Percentiles rank a stretch among this genome's conserved stretches.
phyloP scores from a whole-genome alignment of 768 basidiomycete genomes.

The Hygrocybe punicea region DNA sequence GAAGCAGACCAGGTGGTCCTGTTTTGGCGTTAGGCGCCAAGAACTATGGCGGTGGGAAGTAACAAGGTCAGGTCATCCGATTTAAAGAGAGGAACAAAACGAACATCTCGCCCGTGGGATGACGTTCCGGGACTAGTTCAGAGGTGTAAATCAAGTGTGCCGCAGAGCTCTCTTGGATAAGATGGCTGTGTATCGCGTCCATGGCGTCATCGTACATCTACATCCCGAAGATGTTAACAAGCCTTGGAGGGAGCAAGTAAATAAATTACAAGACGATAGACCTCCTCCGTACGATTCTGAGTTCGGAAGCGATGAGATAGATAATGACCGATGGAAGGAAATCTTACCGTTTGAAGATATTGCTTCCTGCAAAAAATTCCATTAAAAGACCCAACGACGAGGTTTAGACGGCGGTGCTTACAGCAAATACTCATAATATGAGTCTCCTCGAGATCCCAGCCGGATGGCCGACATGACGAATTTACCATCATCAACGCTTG shows the following conservation, averaged over 20 bases:
- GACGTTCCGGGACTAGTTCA: slow-evolving; percentile 66
- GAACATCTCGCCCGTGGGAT: slow-evolving; percentile 39
- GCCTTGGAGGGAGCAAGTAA: not conserved
- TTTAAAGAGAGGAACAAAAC: slow-evolving; percentile 5
- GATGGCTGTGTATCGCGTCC: slow-evolving; percentile 69
- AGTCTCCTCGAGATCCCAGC: slow-evolving; percentile 88
- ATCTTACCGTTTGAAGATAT: slow-evolving; percentile 71
- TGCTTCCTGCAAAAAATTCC: slow-evolving; percentile 55
- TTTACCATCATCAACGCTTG: slow-evolving; percentile 39
- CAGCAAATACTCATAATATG: slow-evolving; percentile 90
- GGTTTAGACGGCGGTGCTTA: slow-evolving; percentile 32
- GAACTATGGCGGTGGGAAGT: slow-evolving; percentile 38
- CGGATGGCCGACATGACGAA: slow-evolving; percentile 70
- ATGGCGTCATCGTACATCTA: slow-evolving; percentile 92
- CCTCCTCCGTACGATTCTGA: slow-evolving; percentile 67
- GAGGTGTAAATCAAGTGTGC: slow-evolving; percentile 72
- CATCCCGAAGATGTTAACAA: not conserved
- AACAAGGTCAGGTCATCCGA: not conserved
- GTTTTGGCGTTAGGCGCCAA: slow-evolving; percentile 80
- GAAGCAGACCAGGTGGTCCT: slow-evolving; percentile 97
- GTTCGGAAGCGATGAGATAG: not conserved
- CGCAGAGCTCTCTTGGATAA: slow-evolving; percentile 61
- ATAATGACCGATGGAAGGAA: not conserved
- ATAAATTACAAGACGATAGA: slow-evolving; percentile 64
- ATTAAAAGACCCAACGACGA: not conserved